phyloP scores from a whole-genome alignment of 2,329 filamentous ascomycete species.

The Diaporthe sp. region DNA sequence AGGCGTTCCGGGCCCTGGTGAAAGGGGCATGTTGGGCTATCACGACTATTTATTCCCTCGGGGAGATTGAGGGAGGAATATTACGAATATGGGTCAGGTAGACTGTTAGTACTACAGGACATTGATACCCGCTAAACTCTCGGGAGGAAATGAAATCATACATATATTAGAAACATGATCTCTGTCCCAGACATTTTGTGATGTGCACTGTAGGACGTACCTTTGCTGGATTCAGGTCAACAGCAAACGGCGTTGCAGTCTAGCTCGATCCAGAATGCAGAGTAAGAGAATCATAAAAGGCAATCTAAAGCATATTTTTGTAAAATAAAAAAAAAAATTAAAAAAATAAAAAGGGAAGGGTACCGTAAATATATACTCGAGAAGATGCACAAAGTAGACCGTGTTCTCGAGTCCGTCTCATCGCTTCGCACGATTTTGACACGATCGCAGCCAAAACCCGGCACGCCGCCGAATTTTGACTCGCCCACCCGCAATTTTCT shows the following conservation, averaged over 20 bases:
- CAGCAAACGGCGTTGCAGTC: not conserved
- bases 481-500: constrained; percentile 13
- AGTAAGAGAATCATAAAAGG: not conserved
- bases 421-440: not conserved
- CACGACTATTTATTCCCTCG: constrained; percentile 6
- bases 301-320: too few species aligned
- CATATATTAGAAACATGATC: not conserved
- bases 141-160: constrained; percentile 22
- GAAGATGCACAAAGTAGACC: not conserved
- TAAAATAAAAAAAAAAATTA: too few species aligned
- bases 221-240: not conserved
- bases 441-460: not conserved
- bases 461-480: constrained; percentile 18
- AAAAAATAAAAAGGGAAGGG: too few species aligned
- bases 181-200: not conserved
- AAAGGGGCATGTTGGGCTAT: not conserved
- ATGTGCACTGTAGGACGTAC: not conserved
- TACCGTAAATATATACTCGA: not conserved
- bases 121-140: constrained; percentile 30
- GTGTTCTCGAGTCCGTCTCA: not conserved
- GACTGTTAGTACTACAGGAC: constrained; percentile 28
- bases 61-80: not conserved
- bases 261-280: not conserved
- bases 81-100: constrained; percentile 28
- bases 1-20: constrained; percentile 30